Evolutionary conservation across 352 stramenopile genomes (phyloP), one percentile per base, ranked within the genome.

Genomic region (Peronosclerospora sorghi): DNA sequence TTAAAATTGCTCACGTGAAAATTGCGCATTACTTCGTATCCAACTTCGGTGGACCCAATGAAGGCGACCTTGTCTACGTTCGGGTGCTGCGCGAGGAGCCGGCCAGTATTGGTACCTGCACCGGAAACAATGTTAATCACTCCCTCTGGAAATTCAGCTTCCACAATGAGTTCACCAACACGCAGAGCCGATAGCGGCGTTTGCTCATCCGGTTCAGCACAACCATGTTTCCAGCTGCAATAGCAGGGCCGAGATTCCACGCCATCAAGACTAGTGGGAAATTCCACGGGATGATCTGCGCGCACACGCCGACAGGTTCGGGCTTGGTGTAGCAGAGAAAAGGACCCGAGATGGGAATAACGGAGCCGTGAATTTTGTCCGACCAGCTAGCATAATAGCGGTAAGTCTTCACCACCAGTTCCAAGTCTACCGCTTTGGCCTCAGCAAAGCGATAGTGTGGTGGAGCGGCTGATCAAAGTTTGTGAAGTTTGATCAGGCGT

Each of bases 1-100:
- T 26, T 26, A 26, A 26, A 7, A 26, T 26, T 26, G 3, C 21
- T 26, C 6, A 26, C 21, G 21, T 81, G 68, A 35, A 56, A 68
- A 1, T 60, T 58, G 51, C 65, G 68, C 68, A 77, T 75, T 53
- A 81, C 73, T 49, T 81, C 51, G 54, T 68, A 71, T 20, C 83
- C 83, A 3, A 79, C 65, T 23, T 63, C 59, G 0, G 69, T 82
- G 28, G 65, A 80, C 21, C 85, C 85, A 10, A 78, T 91, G 53
- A 89, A 90, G 8, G 59, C 65, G 14, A 96, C 52, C 65, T 95
- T 95, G 67, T 89, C 73, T 9, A 96, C 65, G 17, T 64, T 36
- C 12, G 47, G 55, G 56, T 77, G 66, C 49, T 77, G 60, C 2
- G 60, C 63, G 10, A 83, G 37, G 55, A 73, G 58, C 3, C 61